These are phyloP conservation scores for Starmera amethionina DNA, from an alignment of 805 yeast species.

Conservation along the genomic window DNA sequence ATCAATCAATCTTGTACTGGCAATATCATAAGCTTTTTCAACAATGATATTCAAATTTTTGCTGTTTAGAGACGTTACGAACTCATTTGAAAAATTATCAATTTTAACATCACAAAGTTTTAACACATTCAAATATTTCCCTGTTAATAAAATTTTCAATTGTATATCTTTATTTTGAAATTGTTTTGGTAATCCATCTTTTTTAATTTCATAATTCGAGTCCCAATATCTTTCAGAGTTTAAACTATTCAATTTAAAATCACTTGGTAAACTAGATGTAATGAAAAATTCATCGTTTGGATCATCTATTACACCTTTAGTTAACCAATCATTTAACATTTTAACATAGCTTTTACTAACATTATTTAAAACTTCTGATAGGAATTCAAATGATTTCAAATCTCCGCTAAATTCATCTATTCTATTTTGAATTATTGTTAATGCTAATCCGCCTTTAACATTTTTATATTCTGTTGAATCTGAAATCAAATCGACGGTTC, in stretches of 20 bases:
- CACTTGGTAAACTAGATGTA: constrained; percentile 21
- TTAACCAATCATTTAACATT: constrained; percentile 75
- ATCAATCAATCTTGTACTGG: constrained; percentile 51
- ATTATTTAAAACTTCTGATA: constrained; percentile 40
- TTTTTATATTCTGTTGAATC: constrained; percentile 42
- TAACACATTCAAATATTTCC: constrained; percentile 72
- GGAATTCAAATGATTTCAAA: constrained; percentile 38
- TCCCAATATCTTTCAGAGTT: constrained; percentile 62
- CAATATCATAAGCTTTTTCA: constrained; percentile 50
- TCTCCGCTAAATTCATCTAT: constrained; percentile 60
- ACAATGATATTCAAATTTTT: constrained; percentile 45
- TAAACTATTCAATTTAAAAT: constrained; percentile 16
- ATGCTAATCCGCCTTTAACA: constrained; percentile 72
- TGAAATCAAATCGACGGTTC: constrained; percentile 38
- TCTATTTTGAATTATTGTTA: constrained; percentile 51
- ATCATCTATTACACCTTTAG: constrained; percentile 64
- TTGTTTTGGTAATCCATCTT: constrained; percentile 66
- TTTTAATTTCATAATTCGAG: constrained; percentile 61
- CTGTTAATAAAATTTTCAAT: constrained; percentile 65
- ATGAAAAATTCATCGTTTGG: constrained; percentile 78
- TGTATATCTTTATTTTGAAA: constrained; percentile 45
- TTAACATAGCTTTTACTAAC: constrained; percentile 54
- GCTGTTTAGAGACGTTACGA: constrained; percentile 25
- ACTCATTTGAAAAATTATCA: constrained; percentile 10
- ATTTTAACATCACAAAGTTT: constrained; percentile 43